These are phyloP conservation scores for Sphagnum magellanicum DNA, from an alignment of 228 moss, liverwort and hornwort genomes.

Conservation along the genomic window DNA sequence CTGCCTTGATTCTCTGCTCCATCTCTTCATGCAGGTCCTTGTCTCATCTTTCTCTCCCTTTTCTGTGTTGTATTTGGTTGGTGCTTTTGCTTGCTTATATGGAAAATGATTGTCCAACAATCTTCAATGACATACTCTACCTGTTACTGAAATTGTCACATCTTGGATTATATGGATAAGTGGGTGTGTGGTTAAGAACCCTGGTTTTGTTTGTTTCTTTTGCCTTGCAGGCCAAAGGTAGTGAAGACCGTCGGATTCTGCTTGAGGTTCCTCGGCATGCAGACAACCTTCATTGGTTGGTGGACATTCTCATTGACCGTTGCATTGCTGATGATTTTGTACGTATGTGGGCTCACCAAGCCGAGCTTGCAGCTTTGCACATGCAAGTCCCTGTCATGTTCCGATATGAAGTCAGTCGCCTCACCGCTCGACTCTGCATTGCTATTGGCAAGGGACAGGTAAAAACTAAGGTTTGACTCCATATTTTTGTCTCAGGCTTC, in stretches of 20 bases:
- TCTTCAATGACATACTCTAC: too few relatives aligned
- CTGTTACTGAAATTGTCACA: too few relatives aligned
- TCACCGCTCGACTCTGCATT: constrained; percentile 37
- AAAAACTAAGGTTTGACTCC: background rate
- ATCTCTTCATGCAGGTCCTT: constrained; percentile 32
- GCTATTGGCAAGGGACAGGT: constrained; percentile 38
- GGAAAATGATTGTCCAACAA: too few relatives aligned
- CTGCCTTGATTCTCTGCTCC: constrained; percentile 32
- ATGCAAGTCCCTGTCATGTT: constrained; percentile 36
- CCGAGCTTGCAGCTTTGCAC: constrained; percentile 35
- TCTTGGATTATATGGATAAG: too few relatives aligned
- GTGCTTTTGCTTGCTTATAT: too few relatives aligned
- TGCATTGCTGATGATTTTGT: constrained; percentile 28
- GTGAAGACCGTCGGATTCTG: constrained; percentile 20
- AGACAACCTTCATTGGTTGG: constrained; percentile 38
- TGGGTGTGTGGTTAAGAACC: too few relatives aligned
- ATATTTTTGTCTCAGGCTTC: too few relatives aligned
- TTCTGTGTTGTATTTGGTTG: too few relatives aligned
- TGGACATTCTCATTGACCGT: constrained; percentile 34
- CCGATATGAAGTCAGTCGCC: constrained; percentile 37
- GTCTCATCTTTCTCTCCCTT: too few relatives aligned
- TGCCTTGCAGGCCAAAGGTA: constrained; percentile 13
- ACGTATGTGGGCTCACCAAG: constrained; percentile 33
- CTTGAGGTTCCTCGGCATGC: constrained; percentile 28
- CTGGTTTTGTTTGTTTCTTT: too few relatives aligned